Conservation (phyloP, 768 basidiomycete genomes). For the Glaciozyma antarctica region DNA sequence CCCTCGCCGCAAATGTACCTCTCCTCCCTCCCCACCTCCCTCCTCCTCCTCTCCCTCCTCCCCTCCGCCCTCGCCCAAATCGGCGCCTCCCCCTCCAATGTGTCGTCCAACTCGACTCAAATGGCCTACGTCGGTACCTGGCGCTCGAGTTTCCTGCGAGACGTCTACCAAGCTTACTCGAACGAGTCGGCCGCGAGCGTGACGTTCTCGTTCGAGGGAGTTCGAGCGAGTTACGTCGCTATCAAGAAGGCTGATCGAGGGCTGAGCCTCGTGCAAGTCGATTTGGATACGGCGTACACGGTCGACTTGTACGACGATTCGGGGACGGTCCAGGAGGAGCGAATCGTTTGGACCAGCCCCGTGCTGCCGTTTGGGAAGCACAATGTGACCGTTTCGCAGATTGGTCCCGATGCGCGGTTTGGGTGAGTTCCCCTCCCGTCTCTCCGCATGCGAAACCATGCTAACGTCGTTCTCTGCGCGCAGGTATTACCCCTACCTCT, state of each 20-base stretch:
- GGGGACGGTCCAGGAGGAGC: constrained; percentile 4
- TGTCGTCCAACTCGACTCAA: constrained; percentile 24
- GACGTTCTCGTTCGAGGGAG: constrained; percentile 26
- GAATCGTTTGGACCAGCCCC: constrained; percentile 15
- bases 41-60: neutral
- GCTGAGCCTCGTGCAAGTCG: constrained; percentile 15
- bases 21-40: neutral
- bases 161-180: constrained; percentile 25
- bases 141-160: constrained; percentile 7
- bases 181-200: constrained; percentile 18
- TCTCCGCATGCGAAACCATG: neutral
- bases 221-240: constrained; percentile 17
- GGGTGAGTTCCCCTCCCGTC: constrained; percentile 10
- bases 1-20: neutral
- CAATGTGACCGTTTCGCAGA: constrained; percentile 22
- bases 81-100: constrained; percentile 8
- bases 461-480: neutral
- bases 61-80: neutral
- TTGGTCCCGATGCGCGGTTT: constrained; percentile 23
- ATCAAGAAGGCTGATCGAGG: constrained; percentile 22
- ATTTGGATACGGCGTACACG: constrained; percentile 4
- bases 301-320: constrained; percentile 28
- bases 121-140: constrained; percentile 11
- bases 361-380: constrained; percentile 20
- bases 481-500: constrained; percentile 28